Evolutionary conservation across 106 monocot species (phyloP), one percentile per base, ranked within the genome.

Genomic region (Allium cepa): DNA sequence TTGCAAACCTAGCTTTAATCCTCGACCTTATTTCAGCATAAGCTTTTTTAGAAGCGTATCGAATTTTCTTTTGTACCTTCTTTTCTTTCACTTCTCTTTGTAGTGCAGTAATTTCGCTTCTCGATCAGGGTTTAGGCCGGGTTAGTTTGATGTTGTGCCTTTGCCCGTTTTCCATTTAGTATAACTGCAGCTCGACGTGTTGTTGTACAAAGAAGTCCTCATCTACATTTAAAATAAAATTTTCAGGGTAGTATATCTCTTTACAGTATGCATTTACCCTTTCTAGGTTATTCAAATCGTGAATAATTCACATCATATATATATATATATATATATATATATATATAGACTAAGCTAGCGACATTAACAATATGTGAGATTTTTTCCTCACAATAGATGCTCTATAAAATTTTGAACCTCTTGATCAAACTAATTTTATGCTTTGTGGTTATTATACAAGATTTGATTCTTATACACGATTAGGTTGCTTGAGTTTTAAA

Each of bases 1-100:
- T 81, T 1, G 69, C 81, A 47, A 81, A 81, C 17, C 81, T 53
- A n/a, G 77, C 81, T 59, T 81, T 81, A 0, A 77, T 61, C 60
- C 81, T 77, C 9, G 77, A 77, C 69, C 81, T 81, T 73, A 70
- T 77, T 53, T 81, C 77, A 6, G 81, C 81, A 36, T 81, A 81
- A 12, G 77, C 76, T 50, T 81, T 81, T 17, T 77, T 49, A 7
- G 81, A 81, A 1, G 76, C 72, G 27, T 81, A 81, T 7, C 76
- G 68, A 46, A 81, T 81, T 56, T 81, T 76, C 69, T 81, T 81
- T 57, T 81, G n/a, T 77, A 81, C 36, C 73, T 81, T 10, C 81
- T 77, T 53, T 56, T 77, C 69, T 81, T 81, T 59, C 73, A 65
- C 77, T 81, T 81, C 81, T 81, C 81, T 9, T 70, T 81, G 81